Evolutionary conservation across 257 asterid genomes (phyloP).

Genomic region (Ocimum tenuiflorum): DNA sequence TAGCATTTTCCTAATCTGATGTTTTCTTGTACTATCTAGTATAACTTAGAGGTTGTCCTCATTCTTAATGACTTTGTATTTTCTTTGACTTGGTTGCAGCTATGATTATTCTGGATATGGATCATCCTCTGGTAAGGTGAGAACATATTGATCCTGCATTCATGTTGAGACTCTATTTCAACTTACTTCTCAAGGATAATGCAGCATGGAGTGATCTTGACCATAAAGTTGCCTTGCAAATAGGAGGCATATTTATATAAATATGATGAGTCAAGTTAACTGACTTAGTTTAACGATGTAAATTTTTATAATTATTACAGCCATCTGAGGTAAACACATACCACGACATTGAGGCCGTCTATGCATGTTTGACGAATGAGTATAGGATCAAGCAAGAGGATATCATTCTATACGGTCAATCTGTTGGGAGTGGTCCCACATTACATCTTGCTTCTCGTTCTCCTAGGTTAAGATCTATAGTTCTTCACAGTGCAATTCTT

Average conservation of each 20-base stretch:
- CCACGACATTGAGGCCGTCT: conserved; percentile 88
- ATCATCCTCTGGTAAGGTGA: conserved; percentile 95
- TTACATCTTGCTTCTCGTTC: conserved; percentile 76
- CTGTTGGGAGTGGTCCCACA: conserved; percentile 97
- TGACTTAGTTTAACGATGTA: conserved; percentile 3
- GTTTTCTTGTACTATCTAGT: neutral
- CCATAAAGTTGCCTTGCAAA: neutral
- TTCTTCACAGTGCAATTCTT: conserved; percentile 97
- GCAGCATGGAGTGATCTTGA: neutral
- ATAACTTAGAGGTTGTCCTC: neutral
- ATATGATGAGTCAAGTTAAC: neutral
- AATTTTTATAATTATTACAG: conserved; percentile 36
- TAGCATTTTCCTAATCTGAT: neutral
- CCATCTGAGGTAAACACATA: conserved; percentile 95
- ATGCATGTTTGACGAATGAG: conserved; percentile 69
- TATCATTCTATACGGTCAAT: conserved; percentile 89
- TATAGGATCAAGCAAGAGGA: conserved; percentile 90
- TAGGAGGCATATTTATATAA: neutral
- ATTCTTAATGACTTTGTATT: neutral
- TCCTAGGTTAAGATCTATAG: conserved; percentile 72
- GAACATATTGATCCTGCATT: conserved; percentile 20
- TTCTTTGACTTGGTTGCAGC: conserved; percentile 48
- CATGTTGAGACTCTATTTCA: neutral
- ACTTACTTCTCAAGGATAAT: neutral
- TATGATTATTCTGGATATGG: conserved; percentile 98